phyloP scores from a whole-genome alignment of 768 basidiomycete species.

The Agrocybe chaxingu region DNA sequence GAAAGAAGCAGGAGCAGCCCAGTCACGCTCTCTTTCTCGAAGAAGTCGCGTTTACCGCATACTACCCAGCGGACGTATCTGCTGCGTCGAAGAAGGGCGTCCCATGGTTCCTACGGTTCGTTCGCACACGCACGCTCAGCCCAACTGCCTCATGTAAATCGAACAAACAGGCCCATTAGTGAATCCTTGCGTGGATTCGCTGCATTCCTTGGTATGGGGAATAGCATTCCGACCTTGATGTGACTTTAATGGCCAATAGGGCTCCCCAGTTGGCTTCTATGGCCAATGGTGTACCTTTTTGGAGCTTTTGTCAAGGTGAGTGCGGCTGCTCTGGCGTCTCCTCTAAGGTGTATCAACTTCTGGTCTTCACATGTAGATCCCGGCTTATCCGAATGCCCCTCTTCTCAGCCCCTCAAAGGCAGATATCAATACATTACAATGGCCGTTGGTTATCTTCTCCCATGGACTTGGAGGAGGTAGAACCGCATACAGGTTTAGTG shows the following conservation, averaged over 20 bases:
- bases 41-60: slow-evolving; percentile 52
- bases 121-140: not conserved
- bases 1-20: slow-evolving; percentile 19
- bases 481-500: slow-evolving; percentile 60
- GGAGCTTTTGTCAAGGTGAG: slow-evolving; percentile 45
- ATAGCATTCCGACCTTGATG: not conserved
- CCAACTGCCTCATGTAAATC: not conserved
- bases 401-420: slow-evolving; percentile 37
- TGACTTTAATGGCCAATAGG: slow-evolving; percentile 18
- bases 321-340: not conserved
- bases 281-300: slow-evolving; percentile 51
- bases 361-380: slow-evolving; percentile 36
- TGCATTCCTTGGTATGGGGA: slow-evolving; percentile 41
- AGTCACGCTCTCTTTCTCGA: slow-evolving; percentile 50
- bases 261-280: slow-evolving; percentile 38
- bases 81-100: slow-evolving; percentile 36
- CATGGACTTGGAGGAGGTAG: slow-evolving; percentile 79
- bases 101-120: slow-evolving; percentile 57
- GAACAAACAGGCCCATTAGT: slow-evolving; percentile 34
- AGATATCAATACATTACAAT: slow-evolving; percentile 29
- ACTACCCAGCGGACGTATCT: slow-evolving; percentile 20
- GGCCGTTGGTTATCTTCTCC: slow-evolving; percentile 83
- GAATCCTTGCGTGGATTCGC: slow-evolving; percentile 47
- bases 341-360: not conserved
- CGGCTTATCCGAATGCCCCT: slow-evolving; percentile 53